These are phyloP conservation scores for Amyloporia xantha DNA, from an alignment of 768 basidiomycete genomes.

Conservation along the genomic window DNA sequence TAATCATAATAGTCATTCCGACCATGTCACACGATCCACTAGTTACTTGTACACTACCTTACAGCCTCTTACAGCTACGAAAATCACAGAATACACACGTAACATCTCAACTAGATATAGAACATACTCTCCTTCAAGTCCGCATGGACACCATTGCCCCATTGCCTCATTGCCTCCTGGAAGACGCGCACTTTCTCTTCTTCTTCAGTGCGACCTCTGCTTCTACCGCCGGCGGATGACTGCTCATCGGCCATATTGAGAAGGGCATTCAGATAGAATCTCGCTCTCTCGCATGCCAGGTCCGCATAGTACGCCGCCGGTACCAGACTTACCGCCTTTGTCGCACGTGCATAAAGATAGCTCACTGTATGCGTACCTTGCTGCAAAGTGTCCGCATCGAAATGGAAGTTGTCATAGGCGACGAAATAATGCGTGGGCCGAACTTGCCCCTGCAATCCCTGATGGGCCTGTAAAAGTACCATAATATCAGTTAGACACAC, in stretches of 20 bases:
- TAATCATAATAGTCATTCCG: no score
- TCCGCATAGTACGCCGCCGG: slow-evolving; percentile 81
- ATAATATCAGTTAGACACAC: slow-evolving; percentile 42
- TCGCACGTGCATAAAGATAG: slow-evolving; percentile 78
- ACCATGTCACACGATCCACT: neutral
- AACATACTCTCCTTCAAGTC: slow-evolving; percentile 66
- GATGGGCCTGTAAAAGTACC: slow-evolving; percentile 64
- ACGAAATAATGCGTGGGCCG: slow-evolving; percentile 75
- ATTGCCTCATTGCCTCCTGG: slow-evolving; percentile 34
- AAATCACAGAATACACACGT: no score
- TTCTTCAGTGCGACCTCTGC: slow-evolving; percentile 21
- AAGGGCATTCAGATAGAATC: slow-evolving; percentile 71
- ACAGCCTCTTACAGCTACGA: no score
- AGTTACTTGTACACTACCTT: slow-evolving; percentile 19
- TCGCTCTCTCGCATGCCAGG: slow-evolving; percentile 73
- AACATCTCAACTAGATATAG: no score
- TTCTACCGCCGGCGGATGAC: slow-evolving; percentile 26
- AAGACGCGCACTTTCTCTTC: slow-evolving; percentile 28
- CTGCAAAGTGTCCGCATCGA: slow-evolving; percentile 70
- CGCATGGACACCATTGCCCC: slow-evolving; percentile 37
- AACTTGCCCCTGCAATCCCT: slow-evolving; percentile 65
- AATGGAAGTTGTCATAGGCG: slow-evolving; percentile 67
- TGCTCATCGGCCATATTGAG: slow-evolving; percentile 33
- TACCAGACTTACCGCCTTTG: slow-evolving; percentile 75
- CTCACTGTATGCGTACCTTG: slow-evolving; percentile 61